A percentile compares a stretch with the other conserved stretches of the same genome.
Evolutionary conservation across 805 yeast genomes (phyloP).

Genomic region (Barnettozyma populi): DNA sequence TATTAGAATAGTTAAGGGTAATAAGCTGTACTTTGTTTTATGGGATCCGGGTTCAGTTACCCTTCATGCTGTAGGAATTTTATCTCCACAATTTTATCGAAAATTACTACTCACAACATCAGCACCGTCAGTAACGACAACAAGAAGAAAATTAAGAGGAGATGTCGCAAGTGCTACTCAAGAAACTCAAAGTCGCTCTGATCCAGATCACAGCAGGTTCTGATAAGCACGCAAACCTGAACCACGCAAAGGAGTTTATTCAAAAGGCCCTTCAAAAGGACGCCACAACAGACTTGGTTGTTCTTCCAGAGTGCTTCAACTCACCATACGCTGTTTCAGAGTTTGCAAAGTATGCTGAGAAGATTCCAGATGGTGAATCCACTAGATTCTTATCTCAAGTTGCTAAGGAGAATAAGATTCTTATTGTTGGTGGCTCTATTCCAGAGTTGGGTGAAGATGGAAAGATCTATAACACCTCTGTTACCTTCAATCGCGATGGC

Average conservation of each 20-base stretch:
- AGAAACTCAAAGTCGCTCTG: slow-evolving; percentile 71
- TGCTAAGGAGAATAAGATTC: slow-evolving; percentile 61
- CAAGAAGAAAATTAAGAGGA: neutral
- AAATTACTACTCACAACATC: neutral
- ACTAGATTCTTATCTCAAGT: slow-evolving; percentile 56
- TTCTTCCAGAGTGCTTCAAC: slow-evolving; percentile 94
- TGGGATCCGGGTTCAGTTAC: neutral
- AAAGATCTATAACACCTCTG: slow-evolving; percentile 66
- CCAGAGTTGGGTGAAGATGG: slow-evolving; percentile 64
- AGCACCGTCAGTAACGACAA: neutral
- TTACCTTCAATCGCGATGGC: slow-evolving; percentile 75
- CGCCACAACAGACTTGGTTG: slow-evolving; percentile 68
- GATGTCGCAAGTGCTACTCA: slow-evolving; percentile 21
- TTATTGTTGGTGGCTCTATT: slow-evolving; percentile 86
- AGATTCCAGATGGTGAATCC: slow-evolving; percentile 71
- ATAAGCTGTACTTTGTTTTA: neutral
- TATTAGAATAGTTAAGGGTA: neutral
- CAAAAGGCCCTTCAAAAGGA: slow-evolving; percentile 54
- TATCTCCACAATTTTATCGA: neutral
- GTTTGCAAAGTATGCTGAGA: slow-evolving; percentile 83
- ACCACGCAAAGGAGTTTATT: slow-evolving; percentile 59
- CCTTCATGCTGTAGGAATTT: neutral
- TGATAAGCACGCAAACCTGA: slow-evolving; percentile 73
- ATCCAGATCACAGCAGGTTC: slow-evolving; percentile 68
- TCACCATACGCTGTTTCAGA: slow-evolving; percentile 89